Evolutionary conservation across 257 asterid species (phyloP).

Genomic region (Gentiana dahurica): DNA sequence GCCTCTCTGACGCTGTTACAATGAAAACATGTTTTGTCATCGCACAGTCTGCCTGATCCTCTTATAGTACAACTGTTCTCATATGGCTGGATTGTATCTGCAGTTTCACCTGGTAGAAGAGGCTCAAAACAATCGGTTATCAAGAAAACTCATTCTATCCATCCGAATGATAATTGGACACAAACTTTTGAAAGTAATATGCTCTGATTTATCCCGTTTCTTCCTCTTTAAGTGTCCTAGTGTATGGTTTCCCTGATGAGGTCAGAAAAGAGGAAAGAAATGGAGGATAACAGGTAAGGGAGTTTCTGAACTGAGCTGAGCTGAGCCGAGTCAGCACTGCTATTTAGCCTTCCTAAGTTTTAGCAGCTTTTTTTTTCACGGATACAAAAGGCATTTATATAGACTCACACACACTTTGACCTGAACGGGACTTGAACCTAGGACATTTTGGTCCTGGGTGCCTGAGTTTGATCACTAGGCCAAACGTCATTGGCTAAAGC

Average conservation of each 20-base stretch:
- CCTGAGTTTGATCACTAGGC: not conserved
- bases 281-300: not conserved
- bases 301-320: not conserved
- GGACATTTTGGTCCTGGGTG: not conserved
- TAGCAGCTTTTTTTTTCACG: no score
- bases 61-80: slow-evolving; percentile 42
- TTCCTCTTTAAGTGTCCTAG: not conserved
- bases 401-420: no score
- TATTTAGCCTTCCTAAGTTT: no score
- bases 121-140: not conserved
- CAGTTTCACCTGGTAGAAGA: slow-evolving; percentile 62
- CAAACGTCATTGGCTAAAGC: not conserved
- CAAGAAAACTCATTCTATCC: not conserved
- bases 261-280: no score
- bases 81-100: slow-evolving; percentile 63
- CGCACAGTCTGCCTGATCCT: slow-evolving; percentile 45
- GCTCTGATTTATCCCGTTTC: not conserved
- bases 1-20: slow-evolving; percentile 64
- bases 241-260: not conserved
- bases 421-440: no score
- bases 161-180: not conserved
- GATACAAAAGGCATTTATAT: no score
- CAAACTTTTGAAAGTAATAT: not conserved
- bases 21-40: slow-evolving; percentile 45
- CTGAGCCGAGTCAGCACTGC: no score